These are phyloP conservation scores for Cladosporium sp. DNA, from an alignment of 2,329 filamentous ascomycete species.

Conservation along the genomic window DNA sequence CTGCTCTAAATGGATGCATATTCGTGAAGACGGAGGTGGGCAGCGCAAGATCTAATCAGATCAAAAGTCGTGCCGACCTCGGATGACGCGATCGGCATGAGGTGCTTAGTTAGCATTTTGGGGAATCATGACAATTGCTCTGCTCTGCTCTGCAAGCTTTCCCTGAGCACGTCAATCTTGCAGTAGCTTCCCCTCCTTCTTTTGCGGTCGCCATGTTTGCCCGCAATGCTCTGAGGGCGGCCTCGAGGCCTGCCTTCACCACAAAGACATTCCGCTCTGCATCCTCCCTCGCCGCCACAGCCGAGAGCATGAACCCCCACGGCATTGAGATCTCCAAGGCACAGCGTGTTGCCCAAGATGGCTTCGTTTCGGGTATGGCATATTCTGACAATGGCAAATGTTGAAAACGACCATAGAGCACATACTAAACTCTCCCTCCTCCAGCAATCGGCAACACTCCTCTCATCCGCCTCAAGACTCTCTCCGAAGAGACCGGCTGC, in stretches of 20 bases:
- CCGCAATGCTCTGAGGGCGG: conserved; percentile 23
- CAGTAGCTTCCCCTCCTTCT: not conserved
- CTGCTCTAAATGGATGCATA: too few relatives aligned
- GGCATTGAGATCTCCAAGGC: conserved; percentile 71
- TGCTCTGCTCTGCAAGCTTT: not conserved
- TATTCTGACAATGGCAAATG: not conserved
- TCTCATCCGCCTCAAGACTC: conserved; percentile 79
- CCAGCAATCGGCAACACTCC: conserved; percentile 96
- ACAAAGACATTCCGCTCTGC: conserved; percentile 19
- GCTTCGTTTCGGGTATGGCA: conserved; percentile 69
- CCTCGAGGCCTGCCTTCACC: conserved; percentile 19
- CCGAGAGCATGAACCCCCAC: conserved; percentile 27
- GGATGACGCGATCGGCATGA: not conserved
- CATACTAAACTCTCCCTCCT: conserved; percentile 19
- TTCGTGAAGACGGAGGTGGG: not conserved
- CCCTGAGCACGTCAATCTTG: not conserved
- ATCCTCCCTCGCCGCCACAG: conserved; percentile 21
- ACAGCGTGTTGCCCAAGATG: conserved; percentile 71
- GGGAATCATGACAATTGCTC: too few relatives aligned
- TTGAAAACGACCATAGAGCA: conserved; percentile 16
- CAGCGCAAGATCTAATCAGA: not conserved
- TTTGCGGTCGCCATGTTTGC: conserved; percentile 19
- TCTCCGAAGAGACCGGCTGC: conserved; percentile 89
- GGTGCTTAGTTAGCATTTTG: not conserved
- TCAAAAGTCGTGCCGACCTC: not conserved